A percentile compares a stretch with the other conserved stretches of the same genome.
phyloP scores from a whole-genome alignment of 805 yeast species.

The Wickerhamomyces pijperi region DNA sequence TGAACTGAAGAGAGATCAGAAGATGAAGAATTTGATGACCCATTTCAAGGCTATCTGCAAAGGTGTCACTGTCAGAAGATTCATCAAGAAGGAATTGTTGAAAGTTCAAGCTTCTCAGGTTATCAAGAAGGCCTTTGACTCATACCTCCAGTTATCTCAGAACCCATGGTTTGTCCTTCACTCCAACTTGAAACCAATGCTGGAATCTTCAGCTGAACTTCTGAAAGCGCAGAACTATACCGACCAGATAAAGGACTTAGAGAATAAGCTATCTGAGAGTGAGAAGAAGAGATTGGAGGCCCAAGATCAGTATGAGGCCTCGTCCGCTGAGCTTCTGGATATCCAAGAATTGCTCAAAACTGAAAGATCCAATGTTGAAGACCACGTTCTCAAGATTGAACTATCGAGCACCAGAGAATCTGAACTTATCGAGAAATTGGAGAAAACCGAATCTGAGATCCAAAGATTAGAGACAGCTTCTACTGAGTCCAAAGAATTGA shows the following conservation, averaged over 20 bases:
- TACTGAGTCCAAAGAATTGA: conserved; percentile 17
- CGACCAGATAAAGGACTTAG: conserved; percentile 43
- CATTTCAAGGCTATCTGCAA: conserved; percentile 53
- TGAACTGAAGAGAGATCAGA: conserved; percentile 65
- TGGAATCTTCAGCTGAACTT: conserved; percentile 52
- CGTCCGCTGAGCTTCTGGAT: conserved; percentile 19
- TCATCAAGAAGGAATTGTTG: conserved; percentile 35
- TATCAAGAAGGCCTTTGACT: conserved; percentile 48
- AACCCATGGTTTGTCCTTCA: conserved; percentile 78
- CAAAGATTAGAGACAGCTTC: conserved; percentile 16
- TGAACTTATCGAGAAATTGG: conserved; percentile 17
- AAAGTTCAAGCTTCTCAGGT: conserved; percentile 62
- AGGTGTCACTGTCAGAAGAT: conserved; percentile 49
- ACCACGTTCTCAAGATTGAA: conserved; percentile 35
- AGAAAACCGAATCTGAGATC: conserved; percentile 15
- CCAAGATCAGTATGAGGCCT: conserved; percentile 17
- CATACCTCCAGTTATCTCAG: conserved; percentile 34
- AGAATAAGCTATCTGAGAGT: conserved; percentile 29
- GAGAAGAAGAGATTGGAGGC: conserved; percentile 21
- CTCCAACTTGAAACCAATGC: conserved; percentile 61
- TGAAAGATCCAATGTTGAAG: conserved; percentile 31
- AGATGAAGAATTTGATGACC: conserved; percentile 43
- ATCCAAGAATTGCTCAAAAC: conserved; percentile 24
- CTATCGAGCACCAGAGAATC: conserved; percentile 30
- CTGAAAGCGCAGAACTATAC: conserved; percentile 45